Evolutionary conservation across 1,284 basidiomycete genomes (phyloP).

Genomic region (Hymenochaete sp.): DNA sequence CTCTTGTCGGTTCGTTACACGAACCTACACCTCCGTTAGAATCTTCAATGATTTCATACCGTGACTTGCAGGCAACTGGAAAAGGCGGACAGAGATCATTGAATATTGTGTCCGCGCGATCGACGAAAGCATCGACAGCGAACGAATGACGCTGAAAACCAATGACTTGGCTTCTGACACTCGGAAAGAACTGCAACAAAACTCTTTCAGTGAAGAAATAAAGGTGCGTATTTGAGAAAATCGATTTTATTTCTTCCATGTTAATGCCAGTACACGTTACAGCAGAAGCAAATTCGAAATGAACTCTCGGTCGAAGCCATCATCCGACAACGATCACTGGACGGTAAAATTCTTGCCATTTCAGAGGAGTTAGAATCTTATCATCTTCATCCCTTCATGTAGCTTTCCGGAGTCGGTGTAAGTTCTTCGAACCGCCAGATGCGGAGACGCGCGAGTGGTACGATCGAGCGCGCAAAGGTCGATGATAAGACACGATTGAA

Average conservation of each 20-base stretch:
- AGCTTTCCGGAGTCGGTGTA: slow-evolving; percentile 81
- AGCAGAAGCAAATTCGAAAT: slow-evolving; percentile 75
- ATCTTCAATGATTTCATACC: not conserved
- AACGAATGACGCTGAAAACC: slow-evolving; percentile 39
- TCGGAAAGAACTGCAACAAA: slow-evolving; percentile 44
- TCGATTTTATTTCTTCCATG: not conserved
- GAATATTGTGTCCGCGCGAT: slow-evolving; percentile 72
- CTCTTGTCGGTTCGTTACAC: slow-evolving; percentile 63
- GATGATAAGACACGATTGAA: not conserved
- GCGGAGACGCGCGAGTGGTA: slow-evolving; percentile 60
- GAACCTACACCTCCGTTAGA: slow-evolving; percentile 10
- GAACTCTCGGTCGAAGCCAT: slow-evolving; percentile 77
- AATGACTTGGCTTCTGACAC: slow-evolving; percentile 35
- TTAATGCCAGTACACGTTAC: slow-evolving; percentile 3
- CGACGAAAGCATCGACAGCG: slow-evolving; percentile 55
- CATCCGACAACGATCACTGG: slow-evolving; percentile 65
- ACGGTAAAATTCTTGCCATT: slow-evolving; percentile 47
- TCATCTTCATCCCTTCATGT: not conserved
- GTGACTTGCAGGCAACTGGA: slow-evolving; percentile 64
- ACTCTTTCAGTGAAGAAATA: slow-evolving; percentile 63
- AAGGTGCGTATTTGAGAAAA: slow-evolving; percentile 38
- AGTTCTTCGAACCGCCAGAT: slow-evolving; percentile 73
- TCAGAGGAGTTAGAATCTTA: slow-evolving; percentile 6
- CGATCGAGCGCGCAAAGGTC: slow-evolving; percentile 24
- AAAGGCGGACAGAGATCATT: slow-evolving; percentile 67